Evolutionary conservation across 495 filamentous ascomycete species (phyloP), one percentile per base, ranked within the genome.

Genomic region (Achaetomiella virescens): DNA sequence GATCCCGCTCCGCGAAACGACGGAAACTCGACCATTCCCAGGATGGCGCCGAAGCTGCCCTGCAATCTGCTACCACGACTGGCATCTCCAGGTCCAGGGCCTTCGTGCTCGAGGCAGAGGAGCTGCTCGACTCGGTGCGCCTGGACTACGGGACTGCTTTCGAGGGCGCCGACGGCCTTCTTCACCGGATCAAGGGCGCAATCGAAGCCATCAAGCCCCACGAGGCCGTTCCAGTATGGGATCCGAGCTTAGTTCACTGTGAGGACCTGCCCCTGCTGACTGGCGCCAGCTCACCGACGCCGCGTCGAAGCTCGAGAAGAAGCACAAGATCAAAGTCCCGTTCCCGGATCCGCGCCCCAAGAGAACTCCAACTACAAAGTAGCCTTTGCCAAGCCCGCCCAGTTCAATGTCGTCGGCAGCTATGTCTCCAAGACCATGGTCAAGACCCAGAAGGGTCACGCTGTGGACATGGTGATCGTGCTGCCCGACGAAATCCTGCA

Each of bases 71-170:
- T 3, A 66, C 60, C 7, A 49, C 61, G 7, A 60, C 67, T 0
- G 71, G 70, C 37, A 55, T 70, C 31, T 73, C 72, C 0, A 66
- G 70, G 33, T 64, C 70, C 27, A 88, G 80, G 63, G 75, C 90
- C 59, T 95, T 97, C 72, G 87, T 92, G 61, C 74, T 98, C 29
- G 88, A 97, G 71, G 80, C 90, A 21, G 87, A 96, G 54, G 91
- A 96, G 62, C 71, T 98, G 41, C 65, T 97, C 58, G 72, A 76
- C 20, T 83, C 87, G 54, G 76, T 88, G 37, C 78, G 78, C 65
- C 78, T 85, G 24, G 80, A 86, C 57, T 87, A 91, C 67, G 79
- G 80, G 18, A 84, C 81, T 48, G 78, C 81, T 24, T 75, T 90
- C 54, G 71, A 67, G 2, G 78, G 78, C 24, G 77, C 84, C n/a